phyloP scores from a whole-genome alignment of 345 rosid species.

The Schrenkiella parvula region DNA sequence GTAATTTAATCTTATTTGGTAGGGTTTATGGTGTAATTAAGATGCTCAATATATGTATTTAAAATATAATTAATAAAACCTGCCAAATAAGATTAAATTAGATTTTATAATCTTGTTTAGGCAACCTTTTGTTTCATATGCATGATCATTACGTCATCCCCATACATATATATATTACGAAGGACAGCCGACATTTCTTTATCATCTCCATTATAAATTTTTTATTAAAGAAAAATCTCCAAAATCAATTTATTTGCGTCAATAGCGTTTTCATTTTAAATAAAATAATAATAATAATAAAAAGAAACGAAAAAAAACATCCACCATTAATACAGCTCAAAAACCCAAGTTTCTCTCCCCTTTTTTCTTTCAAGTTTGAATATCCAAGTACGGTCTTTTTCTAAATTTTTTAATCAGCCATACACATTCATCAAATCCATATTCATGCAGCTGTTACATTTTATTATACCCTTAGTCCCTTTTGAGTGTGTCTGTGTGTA shows the following conservation, averaged over 20 bases:
- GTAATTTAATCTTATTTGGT: slow-evolving; percentile 1
- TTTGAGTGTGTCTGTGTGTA: slow-evolving; percentile 4
- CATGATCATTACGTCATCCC: slow-evolving; percentile 15
- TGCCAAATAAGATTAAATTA: too few species aligned
- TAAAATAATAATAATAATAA: neutral
- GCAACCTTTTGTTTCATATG: too few species aligned
- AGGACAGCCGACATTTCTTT: slow-evolving; percentile 7
- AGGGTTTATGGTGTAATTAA: too few species aligned
- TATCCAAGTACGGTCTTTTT: slow-evolving; percentile 1
- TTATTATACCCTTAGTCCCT: slow-evolving; percentile 6
- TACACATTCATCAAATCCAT: slow-evolving; percentile 24
- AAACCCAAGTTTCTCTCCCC: slow-evolving; percentile 35
- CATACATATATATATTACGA: neutral
- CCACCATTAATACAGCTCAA: slow-evolving; percentile 33
- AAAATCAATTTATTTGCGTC: slow-evolving; percentile 1
- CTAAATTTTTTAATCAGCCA: neutral
- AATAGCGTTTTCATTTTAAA: neutral
- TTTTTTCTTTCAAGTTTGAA: slow-evolving; percentile 33
- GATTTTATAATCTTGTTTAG: too few species aligned
- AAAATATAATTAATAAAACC: too few species aligned
- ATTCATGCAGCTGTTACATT: slow-evolving; percentile 33
- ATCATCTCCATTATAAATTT: neutral
- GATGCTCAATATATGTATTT: too few species aligned
- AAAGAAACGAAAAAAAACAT: slow-evolving; percentile 2
- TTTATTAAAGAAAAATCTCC: neutral